phyloP scores from a whole-genome alignment of 2,329 filamentous ascomycete species.

The Ceratocystis smalleyi region DNA sequence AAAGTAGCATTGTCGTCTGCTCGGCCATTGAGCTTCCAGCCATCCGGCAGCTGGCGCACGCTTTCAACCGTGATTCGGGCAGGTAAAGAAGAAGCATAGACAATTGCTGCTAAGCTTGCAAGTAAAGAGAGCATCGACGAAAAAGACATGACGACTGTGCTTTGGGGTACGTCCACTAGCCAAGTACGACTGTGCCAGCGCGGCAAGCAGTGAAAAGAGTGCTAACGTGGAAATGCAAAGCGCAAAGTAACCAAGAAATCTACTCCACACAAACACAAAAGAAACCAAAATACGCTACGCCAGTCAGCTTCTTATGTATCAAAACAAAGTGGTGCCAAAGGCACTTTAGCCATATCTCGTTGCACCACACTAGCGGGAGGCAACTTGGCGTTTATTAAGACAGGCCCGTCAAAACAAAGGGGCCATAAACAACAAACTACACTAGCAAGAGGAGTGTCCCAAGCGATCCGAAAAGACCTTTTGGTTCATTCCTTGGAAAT shows the following conservation, averaged over 20 bases:
- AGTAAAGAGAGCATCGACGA: conserved; percentile 13
- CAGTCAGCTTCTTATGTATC: background rate
- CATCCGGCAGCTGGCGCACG: conserved; percentile 13
- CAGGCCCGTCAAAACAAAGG: background rate
- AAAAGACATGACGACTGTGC: conserved; percentile 9
- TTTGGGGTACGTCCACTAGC: background rate
- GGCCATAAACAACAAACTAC: background rate
- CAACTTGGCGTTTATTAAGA: conserved; percentile 2
- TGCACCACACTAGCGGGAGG: background rate
- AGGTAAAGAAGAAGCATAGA: conserved; percentile 8
- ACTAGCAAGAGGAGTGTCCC: background rate
- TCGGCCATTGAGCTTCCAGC: conserved; percentile 14
- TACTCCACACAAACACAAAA: background rate
- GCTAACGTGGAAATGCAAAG: background rate
- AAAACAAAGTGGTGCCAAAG: background rate
- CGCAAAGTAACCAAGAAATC: background rate
- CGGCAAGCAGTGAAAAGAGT: background rate
- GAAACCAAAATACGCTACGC: background rate
- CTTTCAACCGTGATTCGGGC: conserved; percentile 14
- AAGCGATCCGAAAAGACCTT: background rate
- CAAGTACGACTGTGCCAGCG: background rate
- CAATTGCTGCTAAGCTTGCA: conserved; percentile 3
- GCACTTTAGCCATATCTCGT: background rate
- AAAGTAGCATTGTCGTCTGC: conserved; percentile 6
- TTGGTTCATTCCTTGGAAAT: conserved; percentile 1